Percentiles rank a stretch among this genome's conserved stretches.
Conservation (phyloP, 2,329 filamentous ascomycete species). For the Uncinocarpus reesii region DNA sequence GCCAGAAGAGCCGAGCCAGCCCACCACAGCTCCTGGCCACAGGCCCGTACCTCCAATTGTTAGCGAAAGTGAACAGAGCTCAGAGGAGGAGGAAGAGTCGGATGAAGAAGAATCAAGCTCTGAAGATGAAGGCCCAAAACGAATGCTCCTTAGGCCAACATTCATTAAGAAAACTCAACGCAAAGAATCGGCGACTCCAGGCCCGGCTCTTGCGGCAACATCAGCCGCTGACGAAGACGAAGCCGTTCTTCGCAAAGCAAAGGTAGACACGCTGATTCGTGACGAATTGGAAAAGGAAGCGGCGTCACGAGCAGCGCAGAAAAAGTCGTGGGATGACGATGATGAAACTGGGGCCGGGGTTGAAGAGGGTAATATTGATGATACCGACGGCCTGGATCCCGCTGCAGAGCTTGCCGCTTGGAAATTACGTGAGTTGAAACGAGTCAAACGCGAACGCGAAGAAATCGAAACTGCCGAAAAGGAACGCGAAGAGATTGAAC, state of each 20-base stretch:
- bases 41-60: background rate
- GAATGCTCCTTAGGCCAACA: constrained; percentile 52
- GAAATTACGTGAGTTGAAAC: constrained; percentile 83
- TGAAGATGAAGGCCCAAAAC: constrained; percentile 40
- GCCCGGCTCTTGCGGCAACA: constrained; percentile 16
- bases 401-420: constrained; percentile 84
- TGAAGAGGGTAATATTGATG: constrained; percentile 68
- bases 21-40: background rate
- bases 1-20: constrained; percentile 23
- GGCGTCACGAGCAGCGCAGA: constrained; percentile 61
- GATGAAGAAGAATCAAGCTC: constrained; percentile 11
- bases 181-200: constrained; percentile 29
- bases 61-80: constrained; percentile 6
- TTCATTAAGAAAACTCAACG: constrained; percentile 57
- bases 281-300: constrained; percentile 78
- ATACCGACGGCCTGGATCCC: constrained; percentile 75
- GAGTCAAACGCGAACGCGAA: constrained; percentile 76
- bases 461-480: constrained; percentile 73
- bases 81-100: constrained; percentile 9
- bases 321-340: constrained; percentile 69
- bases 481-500: constrained; percentile 80
- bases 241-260: constrained; percentile 45
- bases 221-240: constrained; percentile 36
- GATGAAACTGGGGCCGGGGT: constrained; percentile 54
- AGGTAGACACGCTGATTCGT: constrained; percentile 70